A percentile compares a stretch with the other conserved stretches of the same genome.
phyloP scores from a whole-genome alignment of 257 asterid genomes.

The Plantago elongata region DNA sequence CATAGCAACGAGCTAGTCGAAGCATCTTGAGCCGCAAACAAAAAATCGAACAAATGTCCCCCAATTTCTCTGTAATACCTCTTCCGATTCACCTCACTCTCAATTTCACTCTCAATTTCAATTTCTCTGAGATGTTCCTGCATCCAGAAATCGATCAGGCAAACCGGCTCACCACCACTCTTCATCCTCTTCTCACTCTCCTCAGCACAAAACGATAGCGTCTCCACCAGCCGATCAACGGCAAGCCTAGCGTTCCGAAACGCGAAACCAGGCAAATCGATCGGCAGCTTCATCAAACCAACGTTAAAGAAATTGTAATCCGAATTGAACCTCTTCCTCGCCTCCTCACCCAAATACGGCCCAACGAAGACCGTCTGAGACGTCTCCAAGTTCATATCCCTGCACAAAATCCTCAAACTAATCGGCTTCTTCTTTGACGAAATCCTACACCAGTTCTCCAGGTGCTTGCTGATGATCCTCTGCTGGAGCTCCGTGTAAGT shows the following conservation, averaged over 20 bases:
- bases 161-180: conserved; percentile 58
- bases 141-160: conserved; percentile 85
- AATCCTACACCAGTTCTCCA: conserved; percentile 42
- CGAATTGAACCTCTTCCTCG: conserved; percentile 45
- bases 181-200: conserved; percentile 57
- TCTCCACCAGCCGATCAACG: conserved; percentile 45
- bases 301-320: conserved; percentile 79
- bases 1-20: conserved; percentile 77
- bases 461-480: conserved; percentile 53
- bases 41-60: conserved; percentile 71
- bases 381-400: conserved; percentile 82
- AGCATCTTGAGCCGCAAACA: conserved; percentile 92
- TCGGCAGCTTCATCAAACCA: conserved; percentile 76
- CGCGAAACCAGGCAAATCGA: conserved; percentile 87
- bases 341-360: conserved; percentile 46
- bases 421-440: conserved; percentile 22
- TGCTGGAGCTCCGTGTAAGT: conserved; percentile 63
- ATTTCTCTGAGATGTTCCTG: conserved; percentile 47
- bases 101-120: conserved; percentile 23
- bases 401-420: conserved; percentile 62
- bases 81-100: conserved; percentile 17
- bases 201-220: conserved; percentile 54
- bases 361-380: conserved; percentile 91
- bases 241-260: conserved; percentile 76
- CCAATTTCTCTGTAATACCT: conserved; percentile 45